Evolutionary conservation across 2,329 filamentous ascomycete species (phyloP), one percentile per base, ranked within the genome.

Genomic region (Xenoacremonium recifei): DNA sequence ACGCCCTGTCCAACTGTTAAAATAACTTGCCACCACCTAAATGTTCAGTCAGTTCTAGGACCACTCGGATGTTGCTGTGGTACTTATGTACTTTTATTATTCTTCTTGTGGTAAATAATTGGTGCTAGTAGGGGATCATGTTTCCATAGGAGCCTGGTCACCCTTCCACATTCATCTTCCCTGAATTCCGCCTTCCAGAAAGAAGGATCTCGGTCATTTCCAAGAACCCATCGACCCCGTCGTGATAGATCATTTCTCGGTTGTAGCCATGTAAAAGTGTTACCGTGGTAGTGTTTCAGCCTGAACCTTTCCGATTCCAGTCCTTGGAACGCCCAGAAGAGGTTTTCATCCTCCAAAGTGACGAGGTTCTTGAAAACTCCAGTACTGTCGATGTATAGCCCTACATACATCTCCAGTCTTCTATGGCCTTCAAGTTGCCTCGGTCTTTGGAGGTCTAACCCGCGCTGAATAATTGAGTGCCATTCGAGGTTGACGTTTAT

Each of bases 261-360:
- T n/a, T 10, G 12, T 16, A 40, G n/a, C 43, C 43, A 45, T 3
- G 35, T 37, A 16, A 42, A 42, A 2, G 27, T 45, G 33, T 45
- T 20, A n/a, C 35, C n/a, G 13, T 37, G 13, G 29, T 45, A 37
- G 17, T 45, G 35, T 5, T 11, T 4, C n/a, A 45, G 39, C 12
- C 21, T 17, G 29, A 30, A 39, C 25, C 21, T 38, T 20, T 45
- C 33, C 16, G 27, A 37, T 17, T 41, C 37, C 10, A 31, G 25
- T 6, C 39, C 43, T 16, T 41, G 34, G 10, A 42, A 30, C 23
- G n/a, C 15, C 32, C 21, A 27, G 21, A 16, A 30, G 15, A 45
- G 27, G 6, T 33, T 31, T n/a, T 35, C 27, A 4, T 35, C 39
- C 6, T 38, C 27, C 6, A 38, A 12, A 2, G 16, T 27, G 3